These are phyloP conservation scores for Penicillium vulpinum DNA, from an alignment of 2,329 filamentous ascomycete genomes.

Conservation along the genomic window DNA sequence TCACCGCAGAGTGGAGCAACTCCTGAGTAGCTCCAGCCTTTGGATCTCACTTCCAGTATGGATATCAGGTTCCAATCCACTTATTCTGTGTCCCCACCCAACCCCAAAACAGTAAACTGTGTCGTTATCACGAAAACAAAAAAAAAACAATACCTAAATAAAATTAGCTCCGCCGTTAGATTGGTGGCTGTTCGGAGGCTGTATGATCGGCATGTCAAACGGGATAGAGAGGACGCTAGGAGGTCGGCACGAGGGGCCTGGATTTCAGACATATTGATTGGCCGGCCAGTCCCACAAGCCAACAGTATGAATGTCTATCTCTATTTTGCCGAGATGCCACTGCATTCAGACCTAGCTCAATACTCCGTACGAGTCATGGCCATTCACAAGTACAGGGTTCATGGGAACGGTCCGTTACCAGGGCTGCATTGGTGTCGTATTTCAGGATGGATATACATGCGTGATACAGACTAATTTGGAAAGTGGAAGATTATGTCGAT, in stretches of 20 bases:
- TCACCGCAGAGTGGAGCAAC: neutral
- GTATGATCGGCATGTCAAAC: slow-evolving; percentile 15
- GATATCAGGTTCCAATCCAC: neutral
- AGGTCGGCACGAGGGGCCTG: neutral
- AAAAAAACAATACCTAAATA: neutral
- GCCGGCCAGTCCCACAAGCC: neutral
- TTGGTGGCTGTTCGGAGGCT: slow-evolving; percentile 9
- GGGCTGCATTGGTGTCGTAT: neutral
- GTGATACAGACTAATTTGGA: neutral
- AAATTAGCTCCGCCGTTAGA: slow-evolving; percentile 5
- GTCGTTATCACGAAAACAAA: neutral
- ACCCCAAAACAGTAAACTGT: neutral
- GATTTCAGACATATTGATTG: neutral
- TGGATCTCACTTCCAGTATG: neutral
- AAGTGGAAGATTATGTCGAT: slow-evolving; percentile 11
- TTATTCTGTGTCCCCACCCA: too few relatives aligned
- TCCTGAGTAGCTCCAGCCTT: neutral
- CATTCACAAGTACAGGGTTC: neutral
- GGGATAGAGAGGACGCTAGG: slow-evolving; percentile 1
- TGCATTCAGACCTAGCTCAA: neutral
- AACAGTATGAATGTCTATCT: neutral
- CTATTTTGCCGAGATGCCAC: neutral
- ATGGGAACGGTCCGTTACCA: neutral
- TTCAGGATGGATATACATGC: neutral
- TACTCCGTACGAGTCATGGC: slow-evolving; percentile 6